phyloP scores from a whole-genome alignment of 2,329 filamentous ascomycete genomes.

The Rasamsonia emersonii region DNA sequence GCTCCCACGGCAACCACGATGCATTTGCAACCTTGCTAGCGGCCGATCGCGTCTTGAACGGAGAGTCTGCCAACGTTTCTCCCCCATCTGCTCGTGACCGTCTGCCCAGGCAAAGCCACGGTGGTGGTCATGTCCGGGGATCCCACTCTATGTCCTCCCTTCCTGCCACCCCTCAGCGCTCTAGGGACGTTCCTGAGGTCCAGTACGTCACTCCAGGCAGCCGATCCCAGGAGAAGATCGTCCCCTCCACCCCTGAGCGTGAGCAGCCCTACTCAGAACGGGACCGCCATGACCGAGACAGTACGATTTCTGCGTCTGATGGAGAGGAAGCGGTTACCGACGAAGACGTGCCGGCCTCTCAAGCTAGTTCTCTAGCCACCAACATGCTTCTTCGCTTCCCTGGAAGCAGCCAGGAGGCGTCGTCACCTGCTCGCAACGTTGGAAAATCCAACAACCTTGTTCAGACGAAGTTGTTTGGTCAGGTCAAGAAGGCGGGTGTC shows the following conservation, averaged over 20 bases:
- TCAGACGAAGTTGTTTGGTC: slow-evolving; percentile 57
- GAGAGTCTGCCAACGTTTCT: slow-evolving; percentile 66
- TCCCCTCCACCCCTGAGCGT: slow-evolving; percentile 16
- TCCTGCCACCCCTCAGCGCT: slow-evolving; percentile 62
- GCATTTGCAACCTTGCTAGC: slow-evolving; percentile 69
- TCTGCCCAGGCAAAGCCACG: slow-evolving; percentile 41
- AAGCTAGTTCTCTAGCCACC: slow-evolving; percentile 68
- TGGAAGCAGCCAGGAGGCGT: slow-evolving; percentile 29
- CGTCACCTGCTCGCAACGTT: slow-evolving; percentile 23
- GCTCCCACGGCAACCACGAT: slow-evolving; percentile 45
- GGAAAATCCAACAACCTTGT: slow-evolving; percentile 39
- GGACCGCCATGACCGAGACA: slow-evolving; percentile 66
- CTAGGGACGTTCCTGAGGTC: slow-evolving; percentile 42
- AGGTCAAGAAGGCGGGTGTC: slow-evolving; percentile 48
- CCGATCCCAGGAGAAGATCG: slow-evolving; percentile 41
- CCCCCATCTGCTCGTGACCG: slow-evolving; percentile 55
- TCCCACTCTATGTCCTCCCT: slow-evolving; percentile 79
- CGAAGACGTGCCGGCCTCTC: slow-evolving; percentile 61
- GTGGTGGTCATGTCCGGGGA: slow-evolving; percentile 58
- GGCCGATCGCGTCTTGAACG: slow-evolving; percentile 66
- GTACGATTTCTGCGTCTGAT: slow-evolving; percentile 67
- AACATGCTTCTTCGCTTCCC: slow-evolving; percentile 60
- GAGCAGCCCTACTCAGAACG: slow-evolving; percentile 28
- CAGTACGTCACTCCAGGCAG: slow-evolving; percentile 52
- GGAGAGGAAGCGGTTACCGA: slow-evolving; percentile 47